Evolutionary conservation across 345 rosid species (phyloP), one percentile per base, ranked within the genome.

Genomic region (Punica granatum): DNA sequence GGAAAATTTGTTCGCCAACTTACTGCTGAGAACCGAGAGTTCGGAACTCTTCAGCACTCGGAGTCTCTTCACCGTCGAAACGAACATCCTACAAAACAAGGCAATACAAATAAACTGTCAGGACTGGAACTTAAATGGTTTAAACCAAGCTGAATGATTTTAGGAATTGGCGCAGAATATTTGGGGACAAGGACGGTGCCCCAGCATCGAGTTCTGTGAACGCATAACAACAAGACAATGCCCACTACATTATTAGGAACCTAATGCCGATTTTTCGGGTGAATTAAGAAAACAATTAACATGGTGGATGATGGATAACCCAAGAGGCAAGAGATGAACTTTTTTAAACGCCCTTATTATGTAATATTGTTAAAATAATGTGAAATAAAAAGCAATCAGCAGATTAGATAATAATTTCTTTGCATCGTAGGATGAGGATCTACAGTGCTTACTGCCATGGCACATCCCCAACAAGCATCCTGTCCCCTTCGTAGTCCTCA

Each of bases 381-480:
- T 46, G 53, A 46, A 18, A 46, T 6, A n/a, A n/a, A n/a, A 4
- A 10, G 44, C 44, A 56, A 56, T 23, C n/a, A n/a, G n/a, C 18
- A 39, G 30, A 67, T 67, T 37, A 67, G 19, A 56, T 56, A 1
- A 9, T 23, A 36, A 41, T 14, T 32, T 12, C 15, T 49, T 10
- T 65, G 43, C 26, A 32, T 44, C 32, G n/a, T n/a, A n/a, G n/a
- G n/a, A n/a, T n/a, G n/a, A n/a, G 35, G 60, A 67, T 66, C 59
- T 70, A 76, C 70, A 76, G 85, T 73, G 84, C 92, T 86, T 91
- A 94, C 99, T 88, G 88, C 99, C 99, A 94, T 64, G 99, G 99
- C 71, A 94, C 96, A 86, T 94, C 99, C 79, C 99, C 99, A 48
- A 85, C 97, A 75, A 94, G 99, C 91, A 94, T 89, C 84, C 89